Percentiles rank a stretch among this genome's conserved stretches.
These are phyloP conservation scores for Hypoxylon intermedium DNA, from an alignment of 495 filamentous ascomycete genomes.

Conservation along the genomic window DNA sequence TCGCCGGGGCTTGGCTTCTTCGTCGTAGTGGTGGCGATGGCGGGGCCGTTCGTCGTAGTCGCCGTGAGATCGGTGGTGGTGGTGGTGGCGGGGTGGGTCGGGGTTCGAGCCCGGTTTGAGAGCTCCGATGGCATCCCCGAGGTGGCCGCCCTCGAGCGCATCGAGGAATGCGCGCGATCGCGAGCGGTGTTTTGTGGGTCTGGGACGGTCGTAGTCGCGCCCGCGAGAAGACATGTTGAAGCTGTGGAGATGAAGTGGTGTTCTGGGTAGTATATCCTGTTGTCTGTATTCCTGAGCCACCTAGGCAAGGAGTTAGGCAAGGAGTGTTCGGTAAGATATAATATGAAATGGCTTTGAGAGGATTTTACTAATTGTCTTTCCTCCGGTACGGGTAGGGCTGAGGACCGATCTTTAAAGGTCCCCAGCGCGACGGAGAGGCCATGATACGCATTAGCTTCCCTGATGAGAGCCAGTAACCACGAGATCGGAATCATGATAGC, in stretches of 20 bases:
- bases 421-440: not conserved
- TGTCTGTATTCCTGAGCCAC: too few relatives aligned
- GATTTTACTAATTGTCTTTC: not conserved
- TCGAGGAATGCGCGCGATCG: conserved; percentile 10
- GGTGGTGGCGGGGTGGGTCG: not conserved
- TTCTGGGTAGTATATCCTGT: too few relatives aligned
- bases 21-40: not conserved
- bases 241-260: too few relatives aligned
- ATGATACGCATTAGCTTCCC: not conserved
- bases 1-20: conserved; percentile 2
- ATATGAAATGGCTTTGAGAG: not conserved
- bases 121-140: conserved; percentile 5
- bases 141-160: conserved; percentile 9
- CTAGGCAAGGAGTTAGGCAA: too few relatives aligned
- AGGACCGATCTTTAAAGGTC: not conserved
- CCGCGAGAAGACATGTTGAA: conserved; percentile 4
- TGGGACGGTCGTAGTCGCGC: conserved; percentile 7
- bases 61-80: not conserved
- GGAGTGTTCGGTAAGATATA: too few relatives aligned
- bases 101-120: conserved; percentile 7
- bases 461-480: too few relatives aligned
- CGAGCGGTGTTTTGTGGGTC: conserved; percentile 7
- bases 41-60: not conserved
- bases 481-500: too few relatives aligned
- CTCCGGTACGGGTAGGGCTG: not conserved